Evolutionary conservation across 106 monocot species (phyloP), one percentile per base, ranked within the genome.

Genomic region (Dactylorhiza incarnata): DNA sequence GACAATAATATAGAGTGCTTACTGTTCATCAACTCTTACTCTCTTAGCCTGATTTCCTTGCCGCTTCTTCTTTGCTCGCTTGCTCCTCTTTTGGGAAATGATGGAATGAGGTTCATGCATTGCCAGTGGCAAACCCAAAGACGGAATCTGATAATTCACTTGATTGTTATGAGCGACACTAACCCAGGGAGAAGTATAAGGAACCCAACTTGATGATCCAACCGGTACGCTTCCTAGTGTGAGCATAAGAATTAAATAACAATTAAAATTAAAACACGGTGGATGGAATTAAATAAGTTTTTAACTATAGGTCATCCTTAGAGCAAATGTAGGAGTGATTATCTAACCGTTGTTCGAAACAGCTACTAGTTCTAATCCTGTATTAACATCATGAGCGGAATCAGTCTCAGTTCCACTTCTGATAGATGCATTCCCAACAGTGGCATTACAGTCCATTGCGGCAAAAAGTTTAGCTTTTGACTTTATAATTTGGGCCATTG

Each of bases 401-500:
- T 43, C 29, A 43, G 43, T 44, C 44, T 52, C 13, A 3, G 3
- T 15, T 15, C 52, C n/a, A 44, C 6, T 47, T n/a, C 8, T 25
- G 24, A 48, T 51, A 24, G 29, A n/a, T 1, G 49, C 45, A 56
- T 46, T 75, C 74, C 49, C 19, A 49, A 4, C 50, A 67, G 1
- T 55, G 25, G 4, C 63, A 8, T 15, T 61, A 63, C 20, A 49
- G 26, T 10, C 14, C 26, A 75, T 7, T 45, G 72, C 53, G 47
- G 77, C 56, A 72, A 58, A 52, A 17, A 86, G 45, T 80, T 26
- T 74, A 19, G 37, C 49, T 65, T 89, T 89, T 50, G 89, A 76
- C 55, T 78, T 78, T 44, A 89, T 81, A 69, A 85, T 77, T 76
- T 83, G 78, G 62, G 76, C 70, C 81, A 89, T 89, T 13, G 49